Percentiles rank a stretch among this genome's conserved stretches.
These are phyloP conservation scores for Millerozyma miso DNA, from an alignment of 805 yeast species.

Conservation along the genomic window DNA sequence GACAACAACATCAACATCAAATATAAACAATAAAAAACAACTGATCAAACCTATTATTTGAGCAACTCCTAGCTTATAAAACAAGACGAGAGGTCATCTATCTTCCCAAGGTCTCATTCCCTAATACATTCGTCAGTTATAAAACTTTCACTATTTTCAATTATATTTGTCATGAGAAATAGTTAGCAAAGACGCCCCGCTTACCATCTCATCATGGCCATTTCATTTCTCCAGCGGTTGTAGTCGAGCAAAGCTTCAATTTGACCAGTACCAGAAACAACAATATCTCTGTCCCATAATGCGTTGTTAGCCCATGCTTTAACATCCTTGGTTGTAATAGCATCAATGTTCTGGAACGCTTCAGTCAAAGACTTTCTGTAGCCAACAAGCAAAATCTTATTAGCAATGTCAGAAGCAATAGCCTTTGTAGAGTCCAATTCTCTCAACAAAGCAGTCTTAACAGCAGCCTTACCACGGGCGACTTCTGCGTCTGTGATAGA, in stretches of 20 bases:
- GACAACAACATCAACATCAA: not conserved
- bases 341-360: constrained; percentile 58
- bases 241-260: constrained; percentile 82
- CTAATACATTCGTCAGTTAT: not conserved
- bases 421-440: constrained; percentile 46
- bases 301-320: constrained; percentile 70
- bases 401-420: constrained; percentile 55
- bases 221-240: constrained; percentile 81
- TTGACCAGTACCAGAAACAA: constrained; percentile 79
- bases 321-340: constrained; percentile 55
- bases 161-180: not conserved
- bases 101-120: not conserved
- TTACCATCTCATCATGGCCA: constrained; percentile 80
- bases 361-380: constrained; percentile 59
- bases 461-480: constrained; percentile 68
- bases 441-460: constrained; percentile 59
- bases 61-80: not conserved
- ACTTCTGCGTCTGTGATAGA: constrained; percentile 75
- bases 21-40: not conserved
- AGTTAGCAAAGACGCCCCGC: constrained; percentile 2
- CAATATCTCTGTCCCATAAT: constrained; percentile 82
- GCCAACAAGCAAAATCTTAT: constrained; percentile 56
- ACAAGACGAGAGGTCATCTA: not conserved
- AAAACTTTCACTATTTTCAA: not conserved
- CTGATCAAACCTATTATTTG: not conserved